Base-by-base conservation (phyloP, 2,329 filamentous ascomycete genomes). In the Colletotrichum eremochloae region DNA sequence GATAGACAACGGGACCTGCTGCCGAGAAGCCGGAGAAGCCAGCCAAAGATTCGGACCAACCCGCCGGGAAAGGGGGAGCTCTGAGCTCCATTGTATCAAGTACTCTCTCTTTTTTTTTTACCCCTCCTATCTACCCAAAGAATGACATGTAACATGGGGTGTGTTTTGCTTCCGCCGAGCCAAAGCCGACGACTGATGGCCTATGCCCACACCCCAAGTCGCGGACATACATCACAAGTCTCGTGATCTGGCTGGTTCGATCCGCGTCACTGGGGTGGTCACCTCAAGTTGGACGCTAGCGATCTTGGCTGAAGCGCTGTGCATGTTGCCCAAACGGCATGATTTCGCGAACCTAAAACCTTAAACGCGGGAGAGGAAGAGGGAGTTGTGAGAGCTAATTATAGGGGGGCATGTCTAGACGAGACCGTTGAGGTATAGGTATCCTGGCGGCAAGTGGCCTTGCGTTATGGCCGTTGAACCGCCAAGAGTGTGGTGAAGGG, bases 331-430 rank as follows among this genome's bases (percentile, higher is more conserved):
- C 69, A 36, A 63, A 60, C 18, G 58, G 65, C 69, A 72, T 72
- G 66, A 44, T 61, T 55, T 69, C 66, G 60, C 66, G 66, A 64
- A 55, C 31, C 55, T 31, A 38, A 58, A 56, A 50, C n/a, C 42
- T 42, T 48, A 48, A 48, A 36, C 46, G 20, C 33, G n/a, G 31
- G 33, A 14, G 53, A 53, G 14, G 9, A 24, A 44, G 40, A 14
- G 40, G 2, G 31, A 52, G 44, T 18, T 46, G 53, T 20, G 14
- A 53, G 46, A 56, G 66, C 69, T 68, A 64, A 72, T 63, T 44
- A 64, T 65, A 69, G 69, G 60, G 60, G 55, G 69, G 69, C 53
- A 72, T 72, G 66, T 69, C n/a, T 65, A 61, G 60, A 61, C 69
- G 69, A 72, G 69, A 69, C 69, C 61, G 38, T 56, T 69, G 40